Base-by-base conservation (phyloP, 1,284 basidiomycete genomes). In the Ceratobasidium papillatum region DNA sequence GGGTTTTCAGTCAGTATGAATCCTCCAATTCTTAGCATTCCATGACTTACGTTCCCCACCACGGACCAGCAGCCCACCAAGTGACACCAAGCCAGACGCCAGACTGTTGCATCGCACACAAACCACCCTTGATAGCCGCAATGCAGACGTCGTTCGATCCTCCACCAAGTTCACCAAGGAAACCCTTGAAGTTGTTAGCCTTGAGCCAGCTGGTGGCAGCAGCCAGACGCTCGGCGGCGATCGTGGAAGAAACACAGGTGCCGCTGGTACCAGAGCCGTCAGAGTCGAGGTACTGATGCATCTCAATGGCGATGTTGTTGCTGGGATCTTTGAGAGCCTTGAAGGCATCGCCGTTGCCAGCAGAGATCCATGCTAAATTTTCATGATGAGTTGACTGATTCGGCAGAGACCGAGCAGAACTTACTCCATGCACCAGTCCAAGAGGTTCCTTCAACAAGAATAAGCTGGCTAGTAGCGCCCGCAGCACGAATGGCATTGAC, bases 221-320 rank as follows among this genome's bases (percentile, higher is more conserved):
- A 49, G 85, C 82, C 63, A 90, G 80, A 77, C 88, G 88, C 77
- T 88, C 86, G 32, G 84, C 85, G 74, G 87, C 87, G 79, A 90
- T 89, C 32, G 88, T 89, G 22, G 85, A 82, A 11, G 86, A 88
- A 25, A 90, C 89, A 78, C 89, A 90, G 34, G 82, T 84, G 4
- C 78, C 80, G 59, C 80, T 84, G 5, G 89, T 90, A 68, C 89
- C 89, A 58, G 88, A 89, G 77, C 87, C 85, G 79, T 91, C 89
- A 62, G 85, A 87, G 80, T 90, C 89, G 77, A 90, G 87, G 82
- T 91, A 91, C 80, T 90, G 88, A 80, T 90, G 88, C 88, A 90
- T 90, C 80, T 90, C 87, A 76, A 90, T 87, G 58, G 87, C 88
- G 65, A 87, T 78, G 81, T 90, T 89, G 83, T 89, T 88, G 82